Percentiles rank a stretch among this genome's conserved stretches.
Evolutionary conservation across 2,329 filamentous ascomycete genomes (phyloP).

Genomic region (Tympanopsis confertula): DNA sequence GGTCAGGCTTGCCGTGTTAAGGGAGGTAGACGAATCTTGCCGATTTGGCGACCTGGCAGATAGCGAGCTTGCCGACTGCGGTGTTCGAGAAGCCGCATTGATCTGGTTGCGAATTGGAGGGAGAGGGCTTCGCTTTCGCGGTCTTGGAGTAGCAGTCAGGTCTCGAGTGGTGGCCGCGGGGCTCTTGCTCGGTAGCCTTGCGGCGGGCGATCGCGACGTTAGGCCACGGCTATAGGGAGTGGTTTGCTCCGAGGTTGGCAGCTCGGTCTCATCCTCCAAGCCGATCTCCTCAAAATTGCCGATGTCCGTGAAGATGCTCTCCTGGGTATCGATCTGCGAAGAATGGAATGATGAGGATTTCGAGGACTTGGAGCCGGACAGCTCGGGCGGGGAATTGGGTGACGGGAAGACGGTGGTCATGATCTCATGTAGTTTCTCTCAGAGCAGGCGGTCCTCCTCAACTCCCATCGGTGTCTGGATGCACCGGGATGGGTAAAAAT

Average conservation of each 20-base stretch:
- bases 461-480: too few species aligned
- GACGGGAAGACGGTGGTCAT: not conserved
- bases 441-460: too few species aligned
- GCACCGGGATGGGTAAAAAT: too few species aligned
- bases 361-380: slow-evolving; percentile 75
- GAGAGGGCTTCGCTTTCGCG: slow-evolving; percentile 7
- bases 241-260: not conserved
- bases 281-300: slow-evolving; percentile 90
- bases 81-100: not conserved
- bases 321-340: slow-evolving; percentile 61
- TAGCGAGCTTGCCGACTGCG: not conserved
- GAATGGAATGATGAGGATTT: slow-evolving; percentile 84
- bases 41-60: not conserved
- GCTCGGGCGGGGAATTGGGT: slow-evolving; percentile 63
- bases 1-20: not conserved
- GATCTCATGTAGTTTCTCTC: not conserved
- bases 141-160: slow-evolving; percentile 15
- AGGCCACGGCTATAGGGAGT: not conserved
- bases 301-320: slow-evolving; percentile 58
- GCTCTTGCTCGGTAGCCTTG: not conserved
- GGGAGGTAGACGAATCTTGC: too few species aligned
- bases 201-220: not conserved
- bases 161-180: slow-evolving; percentile 16
- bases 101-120: not conserved
- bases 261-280: slow-evolving; percentile 55